These are phyloP conservation scores for Malus hybrid DNA, from an alignment of 331 rosid genomes.

Conservation along the genomic window DNA sequence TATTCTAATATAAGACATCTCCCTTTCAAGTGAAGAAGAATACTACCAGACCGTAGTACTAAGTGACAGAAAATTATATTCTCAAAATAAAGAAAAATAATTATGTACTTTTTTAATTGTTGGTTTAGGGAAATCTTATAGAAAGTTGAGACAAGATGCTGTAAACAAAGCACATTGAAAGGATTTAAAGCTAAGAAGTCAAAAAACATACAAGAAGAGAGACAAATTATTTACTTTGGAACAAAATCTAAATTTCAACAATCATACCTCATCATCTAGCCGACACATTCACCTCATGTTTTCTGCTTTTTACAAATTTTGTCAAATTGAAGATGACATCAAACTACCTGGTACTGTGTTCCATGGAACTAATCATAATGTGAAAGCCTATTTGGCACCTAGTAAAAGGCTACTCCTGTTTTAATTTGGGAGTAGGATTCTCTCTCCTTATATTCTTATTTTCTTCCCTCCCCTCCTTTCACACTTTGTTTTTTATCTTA, in stretches of 20 bases:
- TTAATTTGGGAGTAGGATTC: too few relatives aligned
- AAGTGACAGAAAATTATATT: too few relatives aligned
- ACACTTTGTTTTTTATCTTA: too few relatives aligned
- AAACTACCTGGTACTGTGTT: constrained; percentile 3
- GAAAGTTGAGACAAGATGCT: not conserved
- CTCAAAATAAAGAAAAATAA: too few relatives aligned
- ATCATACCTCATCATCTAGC: not conserved
- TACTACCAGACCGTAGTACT: too few relatives aligned
- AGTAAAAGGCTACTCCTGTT: not conserved
- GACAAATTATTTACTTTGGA: not conserved
- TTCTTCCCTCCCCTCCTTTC: too few relatives aligned
- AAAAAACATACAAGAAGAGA: not conserved
- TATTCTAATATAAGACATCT: too few relatives aligned
- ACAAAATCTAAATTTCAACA: not conserved
- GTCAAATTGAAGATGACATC: not conserved
- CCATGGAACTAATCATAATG: not conserved
- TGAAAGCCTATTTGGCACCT: not conserved
- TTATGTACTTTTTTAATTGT: not conserved
- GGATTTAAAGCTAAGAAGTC: not conserved
- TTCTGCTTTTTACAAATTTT: not conserved
- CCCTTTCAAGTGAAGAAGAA: too few relatives aligned
- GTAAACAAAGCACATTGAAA: not conserved
- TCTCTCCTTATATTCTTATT: too few relatives aligned
- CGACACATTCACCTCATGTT: not conserved
- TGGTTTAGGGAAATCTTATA: not conserved